These are phyloP conservation scores for Suhomyces bribrorum DNA, from an alignment of 1,139 yeast species.

Conservation along the genomic window DNA sequence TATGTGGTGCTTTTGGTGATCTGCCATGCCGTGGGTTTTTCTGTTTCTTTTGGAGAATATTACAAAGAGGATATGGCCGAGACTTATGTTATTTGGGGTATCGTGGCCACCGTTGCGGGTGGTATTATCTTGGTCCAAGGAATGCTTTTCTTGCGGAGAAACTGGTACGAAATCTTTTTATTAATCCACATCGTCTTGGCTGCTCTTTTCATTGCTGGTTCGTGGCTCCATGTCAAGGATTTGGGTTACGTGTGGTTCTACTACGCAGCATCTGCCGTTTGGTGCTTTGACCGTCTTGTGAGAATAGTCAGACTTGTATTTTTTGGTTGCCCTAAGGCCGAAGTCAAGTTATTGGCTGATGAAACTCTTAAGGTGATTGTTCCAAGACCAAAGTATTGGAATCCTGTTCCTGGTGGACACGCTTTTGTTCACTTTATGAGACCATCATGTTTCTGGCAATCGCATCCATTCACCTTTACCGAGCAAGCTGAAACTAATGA, in stretches of 20 bases:
- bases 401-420: slow-evolving; percentile 50
- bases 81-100: slow-evolving; percentile 32
- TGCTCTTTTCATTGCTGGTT: slow-evolving; percentile 39
- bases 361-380: slow-evolving; percentile 44
- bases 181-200: slow-evolving; percentile 44
- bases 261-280: slow-evolving; percentile 42
- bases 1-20: slow-evolving; percentile 28
- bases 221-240: slow-evolving; percentile 43
- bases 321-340: slow-evolving; percentile 44
- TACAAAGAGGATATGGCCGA: slow-evolving; percentile 16
- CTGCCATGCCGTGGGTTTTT: slow-evolving; percentile 45
- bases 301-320: slow-evolving; percentile 33
- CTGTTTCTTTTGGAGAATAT: slow-evolving; percentile 13
- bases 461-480: slow-evolving; percentile 42
- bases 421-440: slow-evolving; percentile 50
- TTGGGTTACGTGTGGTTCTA: slow-evolving; percentile 43
- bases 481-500: slow-evolving; percentile 17
- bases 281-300: slow-evolving; percentile 46
- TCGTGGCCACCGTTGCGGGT: slow-evolving; percentile 33
- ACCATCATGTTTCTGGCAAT: slow-evolving; percentile 37
- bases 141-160: slow-evolving; percentile 40
- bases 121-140: slow-evolving; percentile 38
- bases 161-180: slow-evolving; percentile 46
- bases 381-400: slow-evolving; percentile 45
- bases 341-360: slow-evolving; percentile 33